Conservation (phyloP, 345 rosid species). For the Camelina laxa region DNA sequence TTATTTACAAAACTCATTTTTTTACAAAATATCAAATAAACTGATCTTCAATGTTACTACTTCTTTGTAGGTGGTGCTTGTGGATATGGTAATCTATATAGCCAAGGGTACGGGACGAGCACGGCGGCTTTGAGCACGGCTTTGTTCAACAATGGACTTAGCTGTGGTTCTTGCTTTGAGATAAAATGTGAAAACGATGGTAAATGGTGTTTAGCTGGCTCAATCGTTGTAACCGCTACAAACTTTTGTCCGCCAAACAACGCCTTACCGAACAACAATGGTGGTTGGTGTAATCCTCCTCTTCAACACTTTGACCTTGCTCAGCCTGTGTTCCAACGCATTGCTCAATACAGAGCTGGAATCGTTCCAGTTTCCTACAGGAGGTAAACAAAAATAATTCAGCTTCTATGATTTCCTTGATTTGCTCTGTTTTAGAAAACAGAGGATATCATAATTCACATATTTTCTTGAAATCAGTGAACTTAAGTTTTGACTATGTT, state of each 20-base stretch:
- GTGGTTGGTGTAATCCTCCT: conserved; percentile 80
- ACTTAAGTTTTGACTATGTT: neutral
- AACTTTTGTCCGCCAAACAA: conserved; percentile 70
- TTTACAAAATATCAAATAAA: neutral
- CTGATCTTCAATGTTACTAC: neutral
- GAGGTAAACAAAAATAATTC: conserved; percentile 37
- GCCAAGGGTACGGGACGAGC: conserved; percentile 66
- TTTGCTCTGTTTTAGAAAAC: neutral
- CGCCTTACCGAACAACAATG: conserved; percentile 57
- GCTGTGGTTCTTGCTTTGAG: conserved; percentile 74
- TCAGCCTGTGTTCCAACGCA: conserved; percentile 63
- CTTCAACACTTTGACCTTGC: conserved; percentile 67
- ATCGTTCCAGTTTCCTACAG: conserved; percentile 64
- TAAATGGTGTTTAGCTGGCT: conserved; percentile 64
- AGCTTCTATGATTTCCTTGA: neutral
- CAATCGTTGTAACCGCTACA: conserved; percentile 61
- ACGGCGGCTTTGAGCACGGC: conserved; percentile 74
- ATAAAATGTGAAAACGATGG: conserved; percentile 59
- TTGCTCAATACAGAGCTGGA: conserved; percentile 62
- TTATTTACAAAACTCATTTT: neutral
- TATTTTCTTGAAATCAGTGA: neutral
- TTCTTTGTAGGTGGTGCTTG: conserved; percentile 63
- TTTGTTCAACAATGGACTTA: conserved; percentile 60
- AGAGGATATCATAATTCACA: neutral
- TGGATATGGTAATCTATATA: conserved; percentile 67